phyloP scores from a whole-genome alignment of 1,139 yeast species.

The Saccharomyces hybrid region DNA sequence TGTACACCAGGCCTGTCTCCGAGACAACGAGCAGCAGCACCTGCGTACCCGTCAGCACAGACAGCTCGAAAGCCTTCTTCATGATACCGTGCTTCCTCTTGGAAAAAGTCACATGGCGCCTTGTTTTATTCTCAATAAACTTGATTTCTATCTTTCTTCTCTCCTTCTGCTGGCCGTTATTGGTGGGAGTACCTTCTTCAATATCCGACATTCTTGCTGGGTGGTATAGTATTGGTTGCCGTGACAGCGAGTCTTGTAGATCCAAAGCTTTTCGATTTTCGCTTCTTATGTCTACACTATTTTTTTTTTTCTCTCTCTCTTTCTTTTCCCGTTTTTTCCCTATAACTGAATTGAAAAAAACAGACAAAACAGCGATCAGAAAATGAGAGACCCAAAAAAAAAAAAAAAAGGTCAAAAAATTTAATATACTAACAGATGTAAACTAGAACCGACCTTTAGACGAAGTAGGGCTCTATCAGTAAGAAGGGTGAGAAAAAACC shows the following conservation, averaged over 20 bases:
- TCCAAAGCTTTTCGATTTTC: neutral
- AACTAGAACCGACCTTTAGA: neutral
- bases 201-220: constrained; percentile 9
- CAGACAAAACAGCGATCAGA: neutral
- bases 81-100: constrained; percentile 97
- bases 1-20: constrained; percentile 94
- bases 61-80: constrained; percentile 95
- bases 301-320: neutral
- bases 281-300: neutral
- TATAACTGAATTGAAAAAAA: neutral
- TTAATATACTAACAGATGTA: neutral
- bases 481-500: neutral
- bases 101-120: constrained; percentile 95
- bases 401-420: neutral
- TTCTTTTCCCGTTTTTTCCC: neutral
- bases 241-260: neutral
- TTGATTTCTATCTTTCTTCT: constrained; percentile 95
- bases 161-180: constrained; percentile 38
- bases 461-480: neutral
- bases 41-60: constrained; percentile 94
- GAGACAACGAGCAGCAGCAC: constrained; percentile 88
- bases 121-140: constrained; percentile 92
- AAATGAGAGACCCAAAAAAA: neutral
- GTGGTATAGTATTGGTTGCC: neutral
- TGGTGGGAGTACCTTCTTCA: constrained; percentile 11